These are phyloP conservation scores for barley (Hordeum vulgare) DNA, from an alignment of 176 grass and related monocot species.

Conservation along the genomic window DNA sequence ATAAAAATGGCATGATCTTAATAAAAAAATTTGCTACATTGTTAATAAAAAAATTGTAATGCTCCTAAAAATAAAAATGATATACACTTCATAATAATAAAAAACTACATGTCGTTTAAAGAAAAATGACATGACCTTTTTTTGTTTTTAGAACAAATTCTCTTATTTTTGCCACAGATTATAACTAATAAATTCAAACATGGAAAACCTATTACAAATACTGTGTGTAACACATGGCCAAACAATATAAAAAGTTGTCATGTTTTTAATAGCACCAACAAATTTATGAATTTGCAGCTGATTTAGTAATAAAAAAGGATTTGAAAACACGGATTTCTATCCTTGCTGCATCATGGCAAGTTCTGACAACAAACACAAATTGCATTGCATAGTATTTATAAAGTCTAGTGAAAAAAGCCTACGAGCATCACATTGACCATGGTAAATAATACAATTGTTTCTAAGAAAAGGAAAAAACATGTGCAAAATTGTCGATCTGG, in stretches of 20 bases:
- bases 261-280: neutral
- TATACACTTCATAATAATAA: too few relatives aligned
- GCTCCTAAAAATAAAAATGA: too few relatives aligned
- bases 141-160: neutral
- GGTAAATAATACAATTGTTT: neutral
- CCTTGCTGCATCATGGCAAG: neutral
- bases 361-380: neutral
- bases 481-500: too few relatives aligned
- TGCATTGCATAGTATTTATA: neutral
- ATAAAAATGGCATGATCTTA: too few relatives aligned
- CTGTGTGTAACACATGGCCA: neutral
- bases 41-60: too few relatives aligned
- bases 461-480: neutral
- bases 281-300: neutral
- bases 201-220: neutral
- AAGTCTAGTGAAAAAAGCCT: neutral
- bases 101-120: neutral
- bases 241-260: neutral
- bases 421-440: neutral
- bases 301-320: neutral
- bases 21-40: too few relatives aligned
- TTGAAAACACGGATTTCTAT: neutral
- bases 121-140: neutral
- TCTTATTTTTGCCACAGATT: neutral
- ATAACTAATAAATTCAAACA: neutral